Evolutionary conservation across 768 basidiomycete genomes (phyloP), one percentile per base, ranked within the genome.

Genomic region (Dictyophora rubrovolvata): DNA sequence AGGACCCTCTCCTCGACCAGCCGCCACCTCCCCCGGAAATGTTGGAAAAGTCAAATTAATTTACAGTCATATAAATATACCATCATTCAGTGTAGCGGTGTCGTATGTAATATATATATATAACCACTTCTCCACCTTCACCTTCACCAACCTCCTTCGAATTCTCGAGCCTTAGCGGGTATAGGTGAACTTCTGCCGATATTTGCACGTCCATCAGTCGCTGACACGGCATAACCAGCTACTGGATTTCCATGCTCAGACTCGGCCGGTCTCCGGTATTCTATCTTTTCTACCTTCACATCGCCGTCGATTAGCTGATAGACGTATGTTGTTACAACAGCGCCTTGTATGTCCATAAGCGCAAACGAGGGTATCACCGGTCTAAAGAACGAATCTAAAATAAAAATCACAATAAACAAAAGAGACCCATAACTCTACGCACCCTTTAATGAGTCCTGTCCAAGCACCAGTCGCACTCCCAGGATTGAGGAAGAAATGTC

Each of bases 281-380:
- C 88, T 57, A 92, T 86, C 76, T 92, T 92, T 75, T 92, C 89
- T 5, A 92, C 89, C n/a, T 89, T 79, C 1, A 94, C 92, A 70
- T 94, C 93, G 47, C 91, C 89, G 48, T 94, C 92, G 49, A 95
- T 87, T 33, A 95, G 82, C 67, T 94, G 92, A 70, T 95, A 97
- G 2, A 98, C 93, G 67, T 96, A 98, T 1, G 95, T 98, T 23
- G 96, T 93, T 35, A 99, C 89, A 9, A 95, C 92, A 1, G 91
- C 84, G 5, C 96, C 96, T 73, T 99, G 96, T 36, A 99, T 86
- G 69, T 98, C 96, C 87, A 99, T 92, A 49, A 98, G 74, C 0
- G 96, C 96, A 67, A 99, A 99, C 1, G 92, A 93, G 0, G 96
- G 95, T 1, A 81, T 92, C 1, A 88, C 85, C 28, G 92, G 91